Base-by-base conservation (phyloP, 805 yeast genomes). In the Dipodascus albidus region DNA sequence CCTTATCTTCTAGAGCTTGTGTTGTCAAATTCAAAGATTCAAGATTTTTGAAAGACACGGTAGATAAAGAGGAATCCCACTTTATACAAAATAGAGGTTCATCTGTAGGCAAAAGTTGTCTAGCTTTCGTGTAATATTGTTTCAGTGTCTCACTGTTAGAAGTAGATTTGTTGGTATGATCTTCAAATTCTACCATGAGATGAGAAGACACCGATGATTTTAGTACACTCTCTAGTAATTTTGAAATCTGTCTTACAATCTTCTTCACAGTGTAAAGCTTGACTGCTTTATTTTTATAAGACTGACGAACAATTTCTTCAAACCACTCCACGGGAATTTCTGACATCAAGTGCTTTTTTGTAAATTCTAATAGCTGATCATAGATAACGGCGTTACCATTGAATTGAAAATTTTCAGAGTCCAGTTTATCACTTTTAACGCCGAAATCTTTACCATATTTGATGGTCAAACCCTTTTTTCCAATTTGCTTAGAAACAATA, bases 221-320 rank as follows among this genome's bases (percentile, higher is more conserved):
- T 4, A 17, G 6, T n/a, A 14, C 15, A n/a, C 20, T 17, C 17
- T 14, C 20, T 14, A 38, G 15, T 6, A 38, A 19, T 17, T 38
- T 38, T 6, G 44, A 14, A 6, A 38, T 38, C 4, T 38, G 6
- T 38, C 44, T 38, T 4, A 17, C 44, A 38, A 38, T 4, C 70
- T 91, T 93, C 67, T 93, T 97, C 56, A 93, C 78, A 1, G 98
- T 91, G 71, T 89, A 91, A 54, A 93, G 70, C 67, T 88, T 88
- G 73, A 86, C 93, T 0, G 98, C 99, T 57, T 83, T 83, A 70
- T 91, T 93, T 63, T 93, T 80, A 72, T 86, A 93, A 0, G 95
- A 96, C 73, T 91, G 97, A 57, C 99, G 87, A 55, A 93, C 71
- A 20, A 96, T 79, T 68, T 93, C 99, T 71, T 93, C 99, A 67